A percentile compares a stretch with the other conserved stretches of the same genome.
phyloP scores from a whole-genome alignment of 768 basidiomycete species.

The Lentinula edodes region DNA sequence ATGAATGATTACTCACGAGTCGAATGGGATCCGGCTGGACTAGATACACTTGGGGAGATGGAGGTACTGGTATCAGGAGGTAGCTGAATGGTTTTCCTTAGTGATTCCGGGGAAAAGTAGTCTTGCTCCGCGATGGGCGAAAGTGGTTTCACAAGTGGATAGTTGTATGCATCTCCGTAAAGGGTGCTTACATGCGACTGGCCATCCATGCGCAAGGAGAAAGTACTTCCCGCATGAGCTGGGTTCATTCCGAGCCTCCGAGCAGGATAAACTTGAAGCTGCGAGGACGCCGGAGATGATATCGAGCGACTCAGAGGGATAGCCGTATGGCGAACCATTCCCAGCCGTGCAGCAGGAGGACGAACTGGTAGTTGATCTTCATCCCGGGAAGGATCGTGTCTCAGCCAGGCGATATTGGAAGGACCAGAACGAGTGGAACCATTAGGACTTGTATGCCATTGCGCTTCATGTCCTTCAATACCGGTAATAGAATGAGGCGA shows the following conservation, averaged over 20 bases:
- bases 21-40: slow-evolving; percentile 30
- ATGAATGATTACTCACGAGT: slow-evolving; percentile 35
- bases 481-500: slow-evolving; percentile 19
- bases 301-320: slow-evolving; percentile 20
- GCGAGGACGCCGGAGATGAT: slow-evolving; percentile 22
- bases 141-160: slow-evolving; percentile 40
- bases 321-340: slow-evolving; percentile 9
- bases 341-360: not conserved
- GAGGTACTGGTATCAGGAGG: slow-evolving; percentile 17
- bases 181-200: slow-evolving; percentile 28
- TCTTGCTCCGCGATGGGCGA: slow-evolving; percentile 67
- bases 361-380: not conserved
- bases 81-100: slow-evolving; percentile 28
- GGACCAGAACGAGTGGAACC: slow-evolving; percentile 24
- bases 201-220: slow-evolving; percentile 35
- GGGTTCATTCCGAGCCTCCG: slow-evolving; percentile 14
- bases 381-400: slow-evolving; percentile 10
- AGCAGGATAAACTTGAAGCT: slow-evolving; percentile 16
- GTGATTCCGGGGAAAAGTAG: slow-evolving; percentile 46
- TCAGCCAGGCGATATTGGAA: slow-evolving; percentile 35
- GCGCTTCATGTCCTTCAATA: slow-evolving; percentile 13
- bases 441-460: slow-evolving; percentile 17
- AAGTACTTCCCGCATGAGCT: slow-evolving; percentile 31
- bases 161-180: slow-evolving; percentile 40
- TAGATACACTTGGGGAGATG: slow-evolving; percentile 20